These are phyloP conservation scores for Penicillium cinerascens DNA, from an alignment of 495 filamentous ascomycete genomes.

Conservation along the genomic window DNA sequence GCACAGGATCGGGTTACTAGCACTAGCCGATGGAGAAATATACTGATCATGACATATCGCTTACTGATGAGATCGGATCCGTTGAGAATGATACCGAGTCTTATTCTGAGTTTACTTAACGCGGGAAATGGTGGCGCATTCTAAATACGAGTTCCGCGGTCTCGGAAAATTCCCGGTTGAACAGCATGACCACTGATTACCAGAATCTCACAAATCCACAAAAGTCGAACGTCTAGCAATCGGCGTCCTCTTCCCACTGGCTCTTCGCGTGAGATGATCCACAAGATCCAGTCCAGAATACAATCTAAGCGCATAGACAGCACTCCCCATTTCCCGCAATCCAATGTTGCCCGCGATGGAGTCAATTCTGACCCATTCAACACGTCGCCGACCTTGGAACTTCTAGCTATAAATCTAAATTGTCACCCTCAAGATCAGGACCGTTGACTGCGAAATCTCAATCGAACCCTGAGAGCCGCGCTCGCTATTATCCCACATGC, in stretches of 20 bases:
- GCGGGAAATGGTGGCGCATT: neutral
- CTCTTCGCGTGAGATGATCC: neutral
- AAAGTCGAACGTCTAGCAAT: neutral
- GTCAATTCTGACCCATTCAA: neutral
- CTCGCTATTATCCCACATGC: conserved; percentile 26
- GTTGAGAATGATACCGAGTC: neutral
- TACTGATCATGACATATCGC: too few relatives aligned
- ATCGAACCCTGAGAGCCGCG: neutral
- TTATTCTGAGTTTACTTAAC: neutral
- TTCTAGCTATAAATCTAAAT: conserved; percentile 4
- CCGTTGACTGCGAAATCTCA: neutral
- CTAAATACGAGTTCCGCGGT: conserved; percentile 1
- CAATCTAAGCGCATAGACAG: neutral
- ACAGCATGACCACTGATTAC: conserved; percentile 16
- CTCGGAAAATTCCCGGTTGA: neutral
- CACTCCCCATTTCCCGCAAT: conserved; percentile 11
- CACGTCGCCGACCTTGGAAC: neutral
- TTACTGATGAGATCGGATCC: too few relatives aligned
- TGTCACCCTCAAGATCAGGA: neutral
- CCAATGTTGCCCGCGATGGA: neutral
- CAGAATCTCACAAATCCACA: conserved; percentile 23
- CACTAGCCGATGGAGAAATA: too few relatives aligned
- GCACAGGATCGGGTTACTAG: too few relatives aligned
- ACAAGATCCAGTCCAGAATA: conserved; percentile 6
- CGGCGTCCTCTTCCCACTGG: conserved; percentile 6